Base-by-base conservation (phyloP, 1,284 basidiomycete genomes). In the Exsudoporus floridanus region DNA sequence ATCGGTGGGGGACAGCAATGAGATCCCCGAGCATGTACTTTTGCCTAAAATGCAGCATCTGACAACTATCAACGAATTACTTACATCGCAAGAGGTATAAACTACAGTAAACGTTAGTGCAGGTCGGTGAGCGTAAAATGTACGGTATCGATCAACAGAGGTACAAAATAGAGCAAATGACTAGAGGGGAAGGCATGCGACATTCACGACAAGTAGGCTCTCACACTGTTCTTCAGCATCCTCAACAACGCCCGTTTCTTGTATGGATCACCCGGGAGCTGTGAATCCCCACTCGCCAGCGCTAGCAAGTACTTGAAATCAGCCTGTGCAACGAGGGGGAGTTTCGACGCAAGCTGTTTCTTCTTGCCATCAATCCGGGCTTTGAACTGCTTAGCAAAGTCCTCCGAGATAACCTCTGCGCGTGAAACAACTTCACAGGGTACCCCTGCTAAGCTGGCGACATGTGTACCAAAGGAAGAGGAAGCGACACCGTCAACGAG, bases 391-490 rank as follows among this genome's bases (percentile, higher is more conserved):
- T 81, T 77, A 7, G 93, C 92, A 71, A 98, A 98, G 64, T 93
- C 87, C 51, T 83, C 82, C 13, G 94, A 96, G 42, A 98, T 84
- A 39, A 83, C 72, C 58, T 94, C 93, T 2, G 94, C 94, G 7
- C 94, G 85, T 52, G 87, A 79, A 35, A 98, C 91, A n/a, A 95
- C 86, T 9, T 80, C 76, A 25, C 79, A 63, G 2, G 92, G 90
- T 0, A 94, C 91, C 2, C 90, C 89, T 6, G 91, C 91, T 31
- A 95, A 79, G 59, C 86, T 90, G 37, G 93, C 93, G 41, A 96
- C 93, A 63, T 95, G 90, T 1, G 92, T 94, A 28, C 92, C 95
- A 65, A 98, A 97, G 1, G 93, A 96, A 5, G 90, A 93, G 52
- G 89, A 85, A 1, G 95, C 95, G 36, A 89, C 86, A 10, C 92